phyloP scores from a whole-genome alignment of 306 rosid genomes.

The Canavalia gladiata region DNA sequence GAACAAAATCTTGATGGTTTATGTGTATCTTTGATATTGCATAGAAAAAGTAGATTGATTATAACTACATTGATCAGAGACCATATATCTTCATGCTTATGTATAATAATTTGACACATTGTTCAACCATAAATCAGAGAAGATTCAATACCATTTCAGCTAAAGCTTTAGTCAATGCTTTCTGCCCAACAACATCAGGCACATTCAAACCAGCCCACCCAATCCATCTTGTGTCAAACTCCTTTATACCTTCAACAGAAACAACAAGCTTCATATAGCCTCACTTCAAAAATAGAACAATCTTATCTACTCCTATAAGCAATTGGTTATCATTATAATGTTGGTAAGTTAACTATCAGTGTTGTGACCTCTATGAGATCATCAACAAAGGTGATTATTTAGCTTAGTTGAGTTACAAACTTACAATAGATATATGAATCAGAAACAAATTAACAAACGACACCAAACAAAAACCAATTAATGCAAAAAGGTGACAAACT shows the following conservation, averaged over 20 bases:
- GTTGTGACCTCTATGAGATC: constrained; percentile 24
- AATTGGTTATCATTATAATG: neutral
- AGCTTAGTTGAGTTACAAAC: constrained; percentile 23
- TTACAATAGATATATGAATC: constrained; percentile 12
- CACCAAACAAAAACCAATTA: constrained; percentile 4
- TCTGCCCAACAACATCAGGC: constrained; percentile 82
- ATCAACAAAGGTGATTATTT: neutral
- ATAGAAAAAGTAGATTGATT: constrained; percentile 3
- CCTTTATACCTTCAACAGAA: constrained; percentile 87
- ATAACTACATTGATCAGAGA: constrained; percentile 24
- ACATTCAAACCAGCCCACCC: constrained; percentile 99
- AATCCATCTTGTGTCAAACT: constrained; percentile 96
- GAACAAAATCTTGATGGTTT: constrained; percentile 9
- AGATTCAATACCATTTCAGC: constrained; percentile 84
- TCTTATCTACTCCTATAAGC: constrained; percentile 16
- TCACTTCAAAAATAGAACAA: constrained; percentile 26
- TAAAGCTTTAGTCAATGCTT: constrained; percentile 79
- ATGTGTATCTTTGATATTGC: neutral
- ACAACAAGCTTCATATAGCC: constrained; percentile 45
- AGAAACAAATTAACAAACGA: constrained; percentile 36
- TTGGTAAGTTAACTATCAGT: constrained; percentile 29
- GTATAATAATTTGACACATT: constrained; percentile 38
- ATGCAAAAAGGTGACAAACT: constrained; percentile 40
- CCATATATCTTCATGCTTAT: constrained; percentile 1
- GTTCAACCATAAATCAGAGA: constrained; percentile 24